Base-by-base conservation (phyloP, 2,329 filamentous ascomycete species). In the Aureobasidium sp. region DNA sequence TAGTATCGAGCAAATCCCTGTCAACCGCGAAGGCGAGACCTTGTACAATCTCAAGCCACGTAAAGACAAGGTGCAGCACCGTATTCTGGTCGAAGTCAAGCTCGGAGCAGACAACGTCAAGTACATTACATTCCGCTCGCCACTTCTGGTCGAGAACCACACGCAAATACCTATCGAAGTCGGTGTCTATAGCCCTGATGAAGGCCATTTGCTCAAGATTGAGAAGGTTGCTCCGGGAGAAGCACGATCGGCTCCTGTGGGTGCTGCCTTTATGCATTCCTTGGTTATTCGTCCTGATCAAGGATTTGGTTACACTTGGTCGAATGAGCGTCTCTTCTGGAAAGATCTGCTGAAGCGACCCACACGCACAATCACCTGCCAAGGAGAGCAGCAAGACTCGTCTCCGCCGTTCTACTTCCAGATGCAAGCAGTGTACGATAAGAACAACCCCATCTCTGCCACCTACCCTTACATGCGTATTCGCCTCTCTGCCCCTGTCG, bases 271-370 rank as follows among this genome's bases (percentile, higher is more conserved):
- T 65, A 80, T 94, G 71, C 94, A 97, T 71, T 89, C 85, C 1
- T 75, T 95, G 6, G 79, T 98, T 7, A 76, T 98, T 38, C 83
- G 93, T 29, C 93, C 93, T 1, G 93, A 97, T 66, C 89, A 93
- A 62, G 93, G 93, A 3, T 98, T 98, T 63, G 93, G 93, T 1
- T 98, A 96, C 66, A 83, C 87, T 55, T 98, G 93, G 93, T 95
- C 90, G 3, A 85, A 83, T 42, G 90, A 97, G 64, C 81, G 83
- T 35, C 71, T 98, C 8, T 93, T 89, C 78, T 98, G 93, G 93
- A 90, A 83, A 67, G 93, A 97, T 61, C 73, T 98, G 39, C 74
- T 97, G 50, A 88, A 88, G 66, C 77, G 84, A 50, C 89, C 90
- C 11, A 95, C 89, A 0, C 83, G 85, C 60, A 95, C 91, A 1